Conservation (phyloP, 257 asterid genomes). For the Eucommia ulmoides region DNA sequence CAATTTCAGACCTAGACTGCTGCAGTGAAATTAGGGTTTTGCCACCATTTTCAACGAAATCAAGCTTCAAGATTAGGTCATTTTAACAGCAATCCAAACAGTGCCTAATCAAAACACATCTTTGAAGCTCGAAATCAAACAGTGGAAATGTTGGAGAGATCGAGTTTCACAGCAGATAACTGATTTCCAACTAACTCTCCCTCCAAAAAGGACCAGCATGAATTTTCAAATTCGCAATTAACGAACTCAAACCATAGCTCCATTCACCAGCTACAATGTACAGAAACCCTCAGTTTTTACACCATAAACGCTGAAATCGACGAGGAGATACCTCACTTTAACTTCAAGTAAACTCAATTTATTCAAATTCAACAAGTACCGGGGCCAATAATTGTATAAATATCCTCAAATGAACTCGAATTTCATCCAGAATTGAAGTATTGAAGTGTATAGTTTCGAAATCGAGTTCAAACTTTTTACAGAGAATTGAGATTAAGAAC, state of each 20-base stretch:
- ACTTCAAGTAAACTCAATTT: conserved; percentile 36
- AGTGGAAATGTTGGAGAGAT: conserved; percentile 16
- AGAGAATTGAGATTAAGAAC: conserved; percentile 13
- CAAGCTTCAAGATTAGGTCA: conserved; percentile 19
- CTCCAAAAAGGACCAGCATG: conserved; percentile 46
- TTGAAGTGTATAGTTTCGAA: conserved; percentile 33
- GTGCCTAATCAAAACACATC: conserved; percentile 25
- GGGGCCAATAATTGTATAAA: conserved; percentile 11
- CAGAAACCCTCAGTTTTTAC: conserved; percentile 14
- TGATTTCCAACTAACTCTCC: conserved; percentile 50
- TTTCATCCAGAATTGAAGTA: conserved; percentile 34
- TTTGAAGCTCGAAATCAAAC: conserved; percentile 20
- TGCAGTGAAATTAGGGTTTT: conserved; percentile 32
- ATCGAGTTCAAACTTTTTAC: conserved; percentile 40
- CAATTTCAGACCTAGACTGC: background rate
- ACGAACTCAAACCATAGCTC: conserved; percentile 10
- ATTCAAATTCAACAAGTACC: conserved; percentile 11
- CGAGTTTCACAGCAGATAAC: conserved; percentile 39
- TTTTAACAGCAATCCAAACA: conserved; percentile 17
- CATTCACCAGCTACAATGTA: conserved; percentile 8
- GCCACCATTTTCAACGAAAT: conserved; percentile 24
- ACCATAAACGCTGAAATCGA: conserved; percentile 20
- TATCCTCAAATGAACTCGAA: conserved; percentile 18
- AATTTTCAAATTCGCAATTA: conserved; percentile 27
- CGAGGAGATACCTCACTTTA: conserved; percentile 26